Base-by-base conservation (phyloP, 2,329 filamentous ascomycete species). In the Juglanconis oblonga region DNA sequence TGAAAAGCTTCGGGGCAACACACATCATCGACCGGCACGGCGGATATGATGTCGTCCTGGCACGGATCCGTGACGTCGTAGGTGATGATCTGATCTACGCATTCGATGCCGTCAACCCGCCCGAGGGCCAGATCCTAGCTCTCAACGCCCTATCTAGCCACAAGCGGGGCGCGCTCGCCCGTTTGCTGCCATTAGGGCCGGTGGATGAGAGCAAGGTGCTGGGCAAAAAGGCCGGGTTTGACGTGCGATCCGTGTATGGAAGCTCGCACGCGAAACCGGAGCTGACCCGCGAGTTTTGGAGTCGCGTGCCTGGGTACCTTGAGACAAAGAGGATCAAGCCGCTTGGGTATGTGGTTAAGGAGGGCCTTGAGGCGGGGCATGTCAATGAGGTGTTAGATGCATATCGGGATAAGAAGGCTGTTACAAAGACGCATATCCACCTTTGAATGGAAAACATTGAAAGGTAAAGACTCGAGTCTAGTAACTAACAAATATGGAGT, bases 11-110 rank as follows among this genome's bases (percentile, higher is more conserved):
- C 17, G 76, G 77, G 1, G 77, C 77, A 1, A 78, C 76, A 1
- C 70, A 77, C 62, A 69, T 78, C 2, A 61, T 78, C n/a, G 72
- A 76, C 55, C 74, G 77, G 4, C 70, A 77, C 55, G 70, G 65
- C 1, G 62, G 64, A 6, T 38, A 71, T 36, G 70, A 74, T 9
- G 68, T 69, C 3, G 65, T 77, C 2, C 62, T 68, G 0, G 60
- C 57, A 0, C 66, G 70, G n/a, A 71, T 78, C 56, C 69, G 70
- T 1, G 67, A 62, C 2, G 64, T 76, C 6, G 73, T 75, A 1
- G 73, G 73, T 3, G 76, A 77, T 60, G 73, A 76, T 5, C 64
- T 77, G 4, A 11, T 74, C 5, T 76, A 77, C 58, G 72, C 69
- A 2, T 74, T 69, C 57, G 74, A 79, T 58, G 67, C 71, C 0